Evolutionary conservation across 1,139 yeast genomes (phyloP).

Genomic region (Komagataea norvegica): DNA sequence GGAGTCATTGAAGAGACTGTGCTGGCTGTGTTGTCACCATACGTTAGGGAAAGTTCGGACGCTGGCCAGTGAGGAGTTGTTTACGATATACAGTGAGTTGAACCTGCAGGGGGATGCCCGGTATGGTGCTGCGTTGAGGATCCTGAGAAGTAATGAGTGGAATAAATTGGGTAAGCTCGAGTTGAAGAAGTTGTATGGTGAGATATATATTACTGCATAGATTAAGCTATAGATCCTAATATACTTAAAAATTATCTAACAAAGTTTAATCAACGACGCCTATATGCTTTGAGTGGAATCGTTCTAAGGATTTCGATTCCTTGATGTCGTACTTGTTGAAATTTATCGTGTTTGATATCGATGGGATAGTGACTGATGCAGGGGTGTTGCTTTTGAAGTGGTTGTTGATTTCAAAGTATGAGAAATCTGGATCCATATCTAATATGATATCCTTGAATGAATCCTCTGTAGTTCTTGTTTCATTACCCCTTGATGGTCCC

Average conservation of each 20-base stretch:
- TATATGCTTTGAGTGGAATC: neutral
- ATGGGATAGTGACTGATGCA: neutral
- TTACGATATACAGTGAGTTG: constrained; percentile 31
- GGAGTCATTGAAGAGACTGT: constrained; percentile 30
- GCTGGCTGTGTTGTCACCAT: constrained; percentile 33
- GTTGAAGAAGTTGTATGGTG: constrained; percentile 3
- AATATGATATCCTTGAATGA: neutral
- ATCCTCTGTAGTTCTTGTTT: neutral
- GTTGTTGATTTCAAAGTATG: neutral
- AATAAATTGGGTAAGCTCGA: constrained; percentile 1
- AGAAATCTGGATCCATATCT: neutral
- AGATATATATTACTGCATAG: too few relatives aligned
- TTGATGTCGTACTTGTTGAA: constrained; percentile 5
- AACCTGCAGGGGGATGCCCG: constrained; percentile 8
- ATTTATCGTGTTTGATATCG: neutral
- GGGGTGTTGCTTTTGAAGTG: neutral
- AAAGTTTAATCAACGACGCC: neutral
- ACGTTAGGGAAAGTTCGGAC: constrained; percentile 29
- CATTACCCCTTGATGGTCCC: neutral
- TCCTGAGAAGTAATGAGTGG: constrained; percentile 16
- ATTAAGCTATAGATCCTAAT: too few relatives aligned
- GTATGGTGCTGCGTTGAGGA: constrained; percentile 11
- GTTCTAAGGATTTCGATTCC: constrained; percentile 4
- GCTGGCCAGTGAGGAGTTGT: constrained; percentile 35
- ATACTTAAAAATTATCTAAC: neutral